Evolutionary conservation across 768 basidiomycete genomes (phyloP).

Genomic region (Hypholoma fasciculare): DNA sequence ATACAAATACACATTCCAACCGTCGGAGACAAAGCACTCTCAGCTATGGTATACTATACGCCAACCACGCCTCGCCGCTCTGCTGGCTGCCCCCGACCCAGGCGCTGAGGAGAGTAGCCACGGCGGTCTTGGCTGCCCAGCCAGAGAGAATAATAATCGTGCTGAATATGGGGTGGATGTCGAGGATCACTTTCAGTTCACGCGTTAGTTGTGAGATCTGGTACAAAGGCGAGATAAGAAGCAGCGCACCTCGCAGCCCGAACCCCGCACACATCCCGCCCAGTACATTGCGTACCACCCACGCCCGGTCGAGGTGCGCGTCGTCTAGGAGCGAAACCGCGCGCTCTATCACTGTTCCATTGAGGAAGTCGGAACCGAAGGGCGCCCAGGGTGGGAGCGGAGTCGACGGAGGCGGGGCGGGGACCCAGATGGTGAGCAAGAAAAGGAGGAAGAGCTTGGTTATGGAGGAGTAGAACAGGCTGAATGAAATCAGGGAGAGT

Average conservation of each 20-base stretch:
- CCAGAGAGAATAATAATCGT: constrained; percentile 74
- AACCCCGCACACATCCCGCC: constrained; percentile 90
- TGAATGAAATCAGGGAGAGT: constrained; percentile 74
- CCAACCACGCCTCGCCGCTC: constrained; percentile 71
- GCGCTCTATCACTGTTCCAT: constrained; percentile 6
- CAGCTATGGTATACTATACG: constrained; percentile 72
- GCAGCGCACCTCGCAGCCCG: constrained; percentile 66
- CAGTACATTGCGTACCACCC: constrained; percentile 80
- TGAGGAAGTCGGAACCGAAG: too few relatives aligned
- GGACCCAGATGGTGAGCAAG: constrained; percentile 78
- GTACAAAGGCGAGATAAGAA: neutral
- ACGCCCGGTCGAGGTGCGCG: constrained; percentile 75
- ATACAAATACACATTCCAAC: neutral
- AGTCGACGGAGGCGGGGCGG: constrained; percentile 35
- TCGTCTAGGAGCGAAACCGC: constrained; percentile 65
- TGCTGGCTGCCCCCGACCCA: constrained; percentile 66
- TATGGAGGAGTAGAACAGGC: constrained; percentile 79
- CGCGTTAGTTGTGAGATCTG: too few relatives aligned
- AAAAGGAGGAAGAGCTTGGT: constrained; percentile 85
- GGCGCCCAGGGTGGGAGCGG: constrained; percentile 24
- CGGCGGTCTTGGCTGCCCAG: constrained; percentile 69
- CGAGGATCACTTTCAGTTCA: constrained; percentile 61
- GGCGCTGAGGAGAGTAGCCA: constrained; percentile 58
- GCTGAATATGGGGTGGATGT: constrained; percentile 72
- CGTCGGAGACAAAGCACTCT: neutral